phyloP scores from a whole-genome alignment of 345 rosid genomes.

The Populus alba region DNA sequence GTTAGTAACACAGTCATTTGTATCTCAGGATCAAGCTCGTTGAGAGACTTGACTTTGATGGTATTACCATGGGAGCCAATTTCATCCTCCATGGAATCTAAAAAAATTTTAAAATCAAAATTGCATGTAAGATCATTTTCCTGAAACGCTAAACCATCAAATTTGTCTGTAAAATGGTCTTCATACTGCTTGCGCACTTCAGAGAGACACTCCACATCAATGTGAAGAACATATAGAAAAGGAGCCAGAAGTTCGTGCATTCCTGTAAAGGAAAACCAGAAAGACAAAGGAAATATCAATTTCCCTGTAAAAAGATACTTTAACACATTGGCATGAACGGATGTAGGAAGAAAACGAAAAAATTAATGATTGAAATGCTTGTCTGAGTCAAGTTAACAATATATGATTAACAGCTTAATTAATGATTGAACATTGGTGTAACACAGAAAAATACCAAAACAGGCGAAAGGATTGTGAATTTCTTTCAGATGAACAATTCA shows the following conservation, averaged over 20 bases:
- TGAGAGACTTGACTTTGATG: slow-evolving; percentile 50
- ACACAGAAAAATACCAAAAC: background rate
- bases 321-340: background rate
- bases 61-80: slow-evolving; percentile 45
- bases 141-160: slow-evolving; percentile 73
- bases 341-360: background rate
- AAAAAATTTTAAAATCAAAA: slow-evolving; percentile 71
- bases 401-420: background rate
- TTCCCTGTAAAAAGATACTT: background rate
- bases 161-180: slow-evolving; percentile 83
- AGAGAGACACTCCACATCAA: slow-evolving; percentile 71
- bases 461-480: background rate
- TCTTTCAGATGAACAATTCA: background rate
- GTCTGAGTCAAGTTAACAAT: background rate
- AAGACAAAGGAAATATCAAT: slow-evolving; percentile 4
- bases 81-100: slow-evolving; percentile 62
- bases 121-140: slow-evolving; percentile 72
- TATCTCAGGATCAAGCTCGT: slow-evolving; percentile 85
- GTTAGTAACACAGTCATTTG: slow-evolving; percentile 60
- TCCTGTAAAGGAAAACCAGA: slow-evolving; percentile 41
- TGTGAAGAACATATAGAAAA: slow-evolving; percentile 82
- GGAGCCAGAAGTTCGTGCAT: slow-evolving; percentile 99
- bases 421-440: background rate
- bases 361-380: background rate
- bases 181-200: slow-evolving; percentile 78